Percentiles rank a stretch among this genome's conserved stretches.
Evolutionary conservation across 2,329 filamentous ascomycete species (phyloP).

Genomic region (Lachnellula subtilissima): DNA sequence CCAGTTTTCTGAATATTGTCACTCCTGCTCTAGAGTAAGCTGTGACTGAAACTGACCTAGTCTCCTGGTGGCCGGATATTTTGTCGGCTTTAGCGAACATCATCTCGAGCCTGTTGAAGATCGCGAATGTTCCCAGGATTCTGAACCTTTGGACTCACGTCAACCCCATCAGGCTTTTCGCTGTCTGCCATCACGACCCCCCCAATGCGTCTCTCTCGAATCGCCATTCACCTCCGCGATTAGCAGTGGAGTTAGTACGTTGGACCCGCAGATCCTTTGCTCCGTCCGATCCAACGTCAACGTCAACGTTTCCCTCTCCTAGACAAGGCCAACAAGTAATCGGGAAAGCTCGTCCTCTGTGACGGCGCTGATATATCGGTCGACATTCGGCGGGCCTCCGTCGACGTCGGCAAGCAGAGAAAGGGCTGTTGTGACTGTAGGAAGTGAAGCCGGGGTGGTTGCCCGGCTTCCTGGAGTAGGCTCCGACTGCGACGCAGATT

Average conservation of each 20-base stretch:
- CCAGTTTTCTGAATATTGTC: neutral
- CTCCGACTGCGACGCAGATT: neutral
- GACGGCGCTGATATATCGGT: slow-evolving; percentile 12
- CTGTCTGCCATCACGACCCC: slow-evolving; percentile 5
- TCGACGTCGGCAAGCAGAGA: slow-evolving; percentile 22
- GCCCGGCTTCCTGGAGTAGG: neutral
- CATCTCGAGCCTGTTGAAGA: slow-evolving; percentile 16
- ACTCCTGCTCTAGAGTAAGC: too few species aligned
- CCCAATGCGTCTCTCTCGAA: slow-evolving; percentile 21
- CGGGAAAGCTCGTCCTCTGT: slow-evolving; percentile 1
- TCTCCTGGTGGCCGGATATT: neutral
- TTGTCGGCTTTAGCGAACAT: slow-evolving; percentile 5
- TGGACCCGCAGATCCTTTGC: slow-evolving; percentile 6
- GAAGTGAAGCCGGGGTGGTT: slow-evolving; percentile 7
- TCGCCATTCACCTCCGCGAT: slow-evolving; percentile 12
- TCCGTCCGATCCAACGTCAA: slow-evolving; percentile 7
- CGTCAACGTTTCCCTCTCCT: neutral
- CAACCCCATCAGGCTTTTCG: slow-evolving; percentile 15
- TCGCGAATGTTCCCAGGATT: slow-evolving; percentile 21
- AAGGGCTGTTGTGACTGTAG: slow-evolving; percentile 18
- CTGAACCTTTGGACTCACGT: slow-evolving; percentile 9
- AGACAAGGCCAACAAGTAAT: slow-evolving; percentile 3
- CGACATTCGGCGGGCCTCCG: slow-evolving; percentile 20
- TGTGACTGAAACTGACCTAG: too few species aligned
- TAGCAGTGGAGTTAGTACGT: slow-evolving; percentile 11